Conservation (phyloP, 495 filamentous ascomycete genomes). For the Tuber melanosporum region DNA sequence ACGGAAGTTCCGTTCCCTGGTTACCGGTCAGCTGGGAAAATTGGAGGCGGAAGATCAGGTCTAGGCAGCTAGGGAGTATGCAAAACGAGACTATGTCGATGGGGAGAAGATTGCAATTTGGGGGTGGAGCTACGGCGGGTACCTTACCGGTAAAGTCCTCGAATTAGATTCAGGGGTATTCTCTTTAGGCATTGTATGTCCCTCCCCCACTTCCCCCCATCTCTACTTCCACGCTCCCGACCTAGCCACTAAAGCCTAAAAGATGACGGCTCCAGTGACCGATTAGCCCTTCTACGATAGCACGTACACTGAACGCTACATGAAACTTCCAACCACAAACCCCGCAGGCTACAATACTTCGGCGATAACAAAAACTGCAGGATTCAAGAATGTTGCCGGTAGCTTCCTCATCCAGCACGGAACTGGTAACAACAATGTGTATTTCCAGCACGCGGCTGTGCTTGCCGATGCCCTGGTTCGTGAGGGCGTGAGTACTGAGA, state of each 20-base stretch:
- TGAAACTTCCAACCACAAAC: conserved; percentile 53
- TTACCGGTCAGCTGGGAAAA: conserved; percentile 49
- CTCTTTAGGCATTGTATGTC: conserved; percentile 45
- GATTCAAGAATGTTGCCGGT: conserved; percentile 52
- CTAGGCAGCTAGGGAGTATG: conserved; percentile 50
- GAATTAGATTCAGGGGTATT: conserved; percentile 50
- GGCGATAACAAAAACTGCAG: conserved; percentile 44
- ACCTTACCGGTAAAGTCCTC: conserved; percentile 52
- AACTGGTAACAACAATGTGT: conserved; percentile 56
- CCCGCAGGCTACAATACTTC: conserved; percentile 47
- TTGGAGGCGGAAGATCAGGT: conserved; percentile 54
- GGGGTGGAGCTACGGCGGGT: conserved; percentile 58
- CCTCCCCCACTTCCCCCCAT: conserved; percentile 8
- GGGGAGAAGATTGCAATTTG: conserved; percentile 51
- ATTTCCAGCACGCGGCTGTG: conserved; percentile 53
- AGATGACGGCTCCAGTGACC: conserved; percentile 50
- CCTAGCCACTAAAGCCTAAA: neutral
- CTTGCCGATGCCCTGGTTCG: conserved; percentile 50
- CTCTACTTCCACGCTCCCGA: conserved; percentile 20
- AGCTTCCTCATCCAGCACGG: conserved; percentile 53
- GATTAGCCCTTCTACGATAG: conserved; percentile 60
- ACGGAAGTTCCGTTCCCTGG: conserved; percentile 48
- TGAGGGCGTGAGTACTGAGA: conserved; percentile 46
- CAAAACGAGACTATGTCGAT: conserved; percentile 48
- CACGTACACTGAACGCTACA: conserved; percentile 61